phyloP scores from a whole-genome alignment of 352 stramenopile genomes.

The Phytophthora brassicae region DNA sequence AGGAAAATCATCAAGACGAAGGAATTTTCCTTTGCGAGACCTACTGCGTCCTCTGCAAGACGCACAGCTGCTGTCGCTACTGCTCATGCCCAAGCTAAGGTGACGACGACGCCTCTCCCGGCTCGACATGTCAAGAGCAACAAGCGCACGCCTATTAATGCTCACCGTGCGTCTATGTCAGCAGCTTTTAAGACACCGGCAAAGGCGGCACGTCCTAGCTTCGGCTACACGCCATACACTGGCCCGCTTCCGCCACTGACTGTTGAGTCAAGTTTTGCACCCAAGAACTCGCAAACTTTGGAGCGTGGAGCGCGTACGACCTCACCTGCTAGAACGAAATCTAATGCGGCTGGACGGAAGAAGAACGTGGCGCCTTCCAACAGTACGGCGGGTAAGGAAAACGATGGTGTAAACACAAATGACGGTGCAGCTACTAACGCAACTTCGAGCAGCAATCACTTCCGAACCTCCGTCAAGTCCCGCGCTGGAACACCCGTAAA shows the following conservation, averaged over 20 bases:
- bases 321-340: slow-evolving; percentile 15
- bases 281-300: slow-evolving; percentile 36
- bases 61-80: slow-evolving; percentile 21
- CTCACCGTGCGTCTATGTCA: slow-evolving; percentile 14
- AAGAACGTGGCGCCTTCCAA: slow-evolving; percentile 13
- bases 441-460: slow-evolving; percentile 26
- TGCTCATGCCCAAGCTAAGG: slow-evolving; percentile 23
- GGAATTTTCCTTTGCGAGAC: slow-evolving; percentile 38
- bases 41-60: slow-evolving; percentile 31
- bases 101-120: slow-evolving; percentile 4
- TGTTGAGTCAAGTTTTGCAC: slow-evolving; percentile 66
- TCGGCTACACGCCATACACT: slow-evolving; percentile 67
- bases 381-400: slow-evolving; percentile 36
- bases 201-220: slow-evolving; percentile 17
- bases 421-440: slow-evolving; percentile 20
- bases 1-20: slow-evolving; percentile 18
- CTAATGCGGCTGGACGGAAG: slow-evolving; percentile 12
- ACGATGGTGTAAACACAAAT: slow-evolving; percentile 20
- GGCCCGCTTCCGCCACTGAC: slow-evolving; percentile 58
- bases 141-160: slow-evolving; percentile 13
- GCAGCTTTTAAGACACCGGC: slow-evolving; percentile 12
- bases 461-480: slow-evolving; percentile 35
- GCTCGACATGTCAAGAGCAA: neutral
- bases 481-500: slow-evolving; percentile 9
- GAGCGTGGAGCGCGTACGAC: slow-evolving; percentile 13